Evolutionary conservation across 2,329 filamentous ascomycete genomes (phyloP).

Genomic region (Apiospora saccharicola): DNA sequence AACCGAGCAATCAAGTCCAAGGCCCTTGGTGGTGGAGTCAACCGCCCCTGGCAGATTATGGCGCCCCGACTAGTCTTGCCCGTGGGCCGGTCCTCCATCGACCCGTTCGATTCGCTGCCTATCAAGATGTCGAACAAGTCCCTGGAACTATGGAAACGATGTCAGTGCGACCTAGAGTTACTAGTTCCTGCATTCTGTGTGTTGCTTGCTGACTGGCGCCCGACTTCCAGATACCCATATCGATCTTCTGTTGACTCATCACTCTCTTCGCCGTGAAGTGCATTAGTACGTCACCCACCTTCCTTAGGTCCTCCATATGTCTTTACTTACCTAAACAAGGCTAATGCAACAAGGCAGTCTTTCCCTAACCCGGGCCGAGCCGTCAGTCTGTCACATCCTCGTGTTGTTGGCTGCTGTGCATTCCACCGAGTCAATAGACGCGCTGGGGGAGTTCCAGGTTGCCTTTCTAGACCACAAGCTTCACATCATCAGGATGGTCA

Average conservation of each 20-base stretch:
- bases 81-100: background rate
- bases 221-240: background rate
- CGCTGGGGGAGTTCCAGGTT: background rate
- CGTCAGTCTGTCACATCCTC: background rate
- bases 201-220: background rate
- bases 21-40: background rate
- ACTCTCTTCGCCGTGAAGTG: background rate
- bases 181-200: background rate
- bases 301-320: no score
- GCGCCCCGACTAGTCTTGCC: background rate
- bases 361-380: background rate
- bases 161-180: background rate
- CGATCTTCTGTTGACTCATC: background rate
- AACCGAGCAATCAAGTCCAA: background rate
- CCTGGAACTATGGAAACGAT: conserved; percentile 1
- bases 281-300: background rate
- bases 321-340: no score
- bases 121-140: background rate
- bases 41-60: background rate
- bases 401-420: background rate
- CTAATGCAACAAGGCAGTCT: no score
- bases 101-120: background rate
- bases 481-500: background rate
- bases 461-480: background rate
- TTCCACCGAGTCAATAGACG: background rate